Evolutionary conservation across 306 rosid species (phyloP), one percentile per base, ranked within the genome.

Genomic region (Vachellia collinsii): DNA sequence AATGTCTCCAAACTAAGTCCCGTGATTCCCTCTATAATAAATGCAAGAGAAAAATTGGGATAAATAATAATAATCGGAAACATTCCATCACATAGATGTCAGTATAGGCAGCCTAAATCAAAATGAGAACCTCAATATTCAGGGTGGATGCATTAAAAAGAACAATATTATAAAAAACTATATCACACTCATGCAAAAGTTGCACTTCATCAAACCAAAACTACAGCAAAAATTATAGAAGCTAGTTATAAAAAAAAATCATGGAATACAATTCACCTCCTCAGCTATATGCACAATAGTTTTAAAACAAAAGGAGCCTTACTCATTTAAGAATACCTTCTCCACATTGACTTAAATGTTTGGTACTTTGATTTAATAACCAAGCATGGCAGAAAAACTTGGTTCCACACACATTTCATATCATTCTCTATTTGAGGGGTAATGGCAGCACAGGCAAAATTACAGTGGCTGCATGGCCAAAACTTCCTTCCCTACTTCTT

Each of bases 1-100:
- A 93, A 78, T 29, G 97, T 87, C 29, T 65, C 7, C 70, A 74
- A 29, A 89, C 91, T 93, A 88, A 95, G 88, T 50, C 99, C 99
- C 51, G 98, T 91, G 76, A 95, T 29, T 79, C 97, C 98, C 74
- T 79, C 99, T 95, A 88, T 69, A 80, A 78, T 76, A 51, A 80
- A 76, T 70, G 65, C 62, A 81, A 65, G 74, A 70, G 47, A 22
- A 68, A 68, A 41, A 34, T 5, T 29, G 16, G 54, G 47, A 64
- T 75, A 38, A 70, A 14, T 22, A 86, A 36, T 44, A 76, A 12
- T 47, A 72, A 83, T n/a, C 70, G 50, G 66, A 72, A 23, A 50
- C 72, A 75, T 70, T 80, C 50, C 79, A 71, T 17, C 42, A 63
- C 23, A 79, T n/a, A 46, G 25, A 59, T 19, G 51, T 20, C 75